Evolutionary conservation across 1,284 basidiomycete species (phyloP), one percentile per base, ranked within the genome.

Genomic region (Pseudozyma sp.): DNA sequence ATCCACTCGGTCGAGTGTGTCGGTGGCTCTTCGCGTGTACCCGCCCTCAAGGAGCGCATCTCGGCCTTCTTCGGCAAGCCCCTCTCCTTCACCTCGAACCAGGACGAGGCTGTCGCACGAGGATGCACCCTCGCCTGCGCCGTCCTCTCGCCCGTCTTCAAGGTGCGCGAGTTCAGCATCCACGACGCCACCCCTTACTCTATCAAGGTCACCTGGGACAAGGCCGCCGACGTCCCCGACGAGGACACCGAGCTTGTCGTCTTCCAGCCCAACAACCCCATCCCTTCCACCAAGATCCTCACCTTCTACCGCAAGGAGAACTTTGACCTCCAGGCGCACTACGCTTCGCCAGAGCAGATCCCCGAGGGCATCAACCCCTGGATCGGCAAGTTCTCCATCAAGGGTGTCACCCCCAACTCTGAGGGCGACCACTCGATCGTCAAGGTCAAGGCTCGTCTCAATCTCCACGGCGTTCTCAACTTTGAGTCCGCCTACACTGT

Each of bases 241-340:
- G 82, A 84, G 67, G 82, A 84, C 68, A 84, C 79, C 45, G 80
- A 84, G 74, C 77, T 84, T 8, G 79, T 81, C 42, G 81, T 83
- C 51, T 84, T 84, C 80, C 68, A 77, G 66, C 78, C 77, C 56
- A 84, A 83, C 78, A 84, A 84, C 77, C 82, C 82, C 33, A 80
- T 83, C 57, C 82, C 82, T 37, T 84, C 82, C 30, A 84, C 82
- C 71, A 84, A 84, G 78, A 82, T 84, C 55, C 77, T 84, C 46
- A 84, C 82, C 37, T 84, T 84, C 77, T 84, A 84, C 79, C 80
- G 82, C 68, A 84, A 84, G 79, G 80, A 83, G 54, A 80, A 80
- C 56, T 84, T 84, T 56, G 71, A 73, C 42, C 76, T 84, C 52
- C 74, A 82, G 62, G 82, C 80, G 4, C 67, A 77, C 58, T 84